These are phyloP conservation scores for Phytophthora ramorum DNA, from an alignment of 352 stramenopile genomes.

Conservation along the genomic window DNA sequence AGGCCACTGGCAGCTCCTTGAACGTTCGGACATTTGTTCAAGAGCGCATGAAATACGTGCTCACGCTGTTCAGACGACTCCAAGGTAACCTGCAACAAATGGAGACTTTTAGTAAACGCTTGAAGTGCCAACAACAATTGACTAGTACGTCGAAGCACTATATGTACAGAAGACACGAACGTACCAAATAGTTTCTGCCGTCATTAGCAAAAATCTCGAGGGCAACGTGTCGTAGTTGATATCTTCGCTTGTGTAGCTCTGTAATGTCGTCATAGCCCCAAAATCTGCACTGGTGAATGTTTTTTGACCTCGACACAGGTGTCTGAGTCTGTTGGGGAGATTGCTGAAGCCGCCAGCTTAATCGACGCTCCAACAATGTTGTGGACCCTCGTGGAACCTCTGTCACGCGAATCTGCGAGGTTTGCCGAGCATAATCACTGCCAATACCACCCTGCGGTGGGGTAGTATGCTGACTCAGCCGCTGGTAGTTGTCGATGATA, in stretches of 20 bases:
- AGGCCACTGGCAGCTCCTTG: conserved; percentile 69
- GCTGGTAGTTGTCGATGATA: conserved; percentile 80
- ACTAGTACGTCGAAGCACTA: neutral
- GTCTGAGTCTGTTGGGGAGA: conserved; percentile 6
- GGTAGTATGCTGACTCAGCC: conserved; percentile 24
- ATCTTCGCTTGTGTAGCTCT: conserved; percentile 79
- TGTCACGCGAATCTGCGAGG: conserved; percentile 45
- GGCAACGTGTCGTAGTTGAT: conserved; percentile 77
- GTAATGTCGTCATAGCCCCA: conserved; percentile 79
- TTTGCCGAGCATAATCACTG: conserved; percentile 20
- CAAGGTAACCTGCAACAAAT: conserved; percentile 60
- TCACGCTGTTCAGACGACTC: conserved; percentile 69
- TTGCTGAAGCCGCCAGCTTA: conserved; percentile 48
- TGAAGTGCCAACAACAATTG: neutral
- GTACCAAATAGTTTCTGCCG: conserved; percentile 78
- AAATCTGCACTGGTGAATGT: conserved; percentile 71
- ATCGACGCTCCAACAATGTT: conserved; percentile 58
- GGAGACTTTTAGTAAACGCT: neutral
- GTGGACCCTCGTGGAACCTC: conserved; percentile 58
- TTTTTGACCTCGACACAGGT: conserved; percentile 38
- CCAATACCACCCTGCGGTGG: conserved; percentile 7
- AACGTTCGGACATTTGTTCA: conserved; percentile 80
- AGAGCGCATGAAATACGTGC: conserved; percentile 73
- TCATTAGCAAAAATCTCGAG: conserved; percentile 82
- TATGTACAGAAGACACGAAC: conserved; percentile 11